These are phyloP conservation scores for Allium cepa DNA, from an alignment of 106 monocot genomes.

Conservation along the genomic window DNA sequence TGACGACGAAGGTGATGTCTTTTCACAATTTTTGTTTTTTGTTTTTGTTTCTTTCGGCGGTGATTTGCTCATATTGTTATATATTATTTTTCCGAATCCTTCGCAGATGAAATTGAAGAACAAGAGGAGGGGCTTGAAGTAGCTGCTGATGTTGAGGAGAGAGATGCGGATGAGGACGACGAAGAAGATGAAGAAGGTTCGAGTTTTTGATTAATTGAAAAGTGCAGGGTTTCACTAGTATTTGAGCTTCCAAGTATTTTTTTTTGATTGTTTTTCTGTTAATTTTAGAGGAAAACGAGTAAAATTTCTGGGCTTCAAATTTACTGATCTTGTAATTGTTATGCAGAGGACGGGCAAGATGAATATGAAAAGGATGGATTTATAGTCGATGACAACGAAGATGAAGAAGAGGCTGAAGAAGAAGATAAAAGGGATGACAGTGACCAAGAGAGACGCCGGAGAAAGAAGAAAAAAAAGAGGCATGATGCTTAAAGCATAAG, in stretches of 20 bases:
- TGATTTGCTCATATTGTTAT: background rate
- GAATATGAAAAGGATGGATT: constrained; percentile 97
- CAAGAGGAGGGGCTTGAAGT: constrained; percentile 39
- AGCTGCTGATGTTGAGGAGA: constrained; percentile 17
- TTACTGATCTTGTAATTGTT: too few species aligned
- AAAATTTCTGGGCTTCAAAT: too few species aligned
- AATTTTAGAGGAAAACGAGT: background rate
- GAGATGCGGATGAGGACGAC: constrained; percentile 82
- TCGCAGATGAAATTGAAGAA: constrained; percentile 72
- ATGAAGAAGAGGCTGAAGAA: constrained; percentile 62
- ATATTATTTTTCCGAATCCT: background rate
- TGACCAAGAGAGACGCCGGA: constrained; percentile 67
- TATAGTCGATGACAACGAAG: constrained; percentile 91
- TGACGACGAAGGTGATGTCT: constrained; percentile 67
- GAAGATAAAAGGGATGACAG: constrained; percentile 44
- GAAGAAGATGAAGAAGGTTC: constrained; percentile 37
- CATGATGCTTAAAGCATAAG: background rate
- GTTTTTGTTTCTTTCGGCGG: background rate
- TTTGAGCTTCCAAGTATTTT: constrained; percentile 1
- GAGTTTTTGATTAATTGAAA: constrained; percentile 4
- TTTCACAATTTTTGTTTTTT: too few species aligned
- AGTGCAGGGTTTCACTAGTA: background rate
- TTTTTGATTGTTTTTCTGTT: background rate
- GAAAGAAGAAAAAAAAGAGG: constrained; percentile 82
- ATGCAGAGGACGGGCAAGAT: constrained; percentile 75